A percentile compares a stretch with the other conserved stretches of the same genome.
These are phyloP conservation scores for Magnaporthiopsis poae DNA, from an alignment of 2,329 filamentous ascomycete genomes.

Conservation along the genomic window DNA sequence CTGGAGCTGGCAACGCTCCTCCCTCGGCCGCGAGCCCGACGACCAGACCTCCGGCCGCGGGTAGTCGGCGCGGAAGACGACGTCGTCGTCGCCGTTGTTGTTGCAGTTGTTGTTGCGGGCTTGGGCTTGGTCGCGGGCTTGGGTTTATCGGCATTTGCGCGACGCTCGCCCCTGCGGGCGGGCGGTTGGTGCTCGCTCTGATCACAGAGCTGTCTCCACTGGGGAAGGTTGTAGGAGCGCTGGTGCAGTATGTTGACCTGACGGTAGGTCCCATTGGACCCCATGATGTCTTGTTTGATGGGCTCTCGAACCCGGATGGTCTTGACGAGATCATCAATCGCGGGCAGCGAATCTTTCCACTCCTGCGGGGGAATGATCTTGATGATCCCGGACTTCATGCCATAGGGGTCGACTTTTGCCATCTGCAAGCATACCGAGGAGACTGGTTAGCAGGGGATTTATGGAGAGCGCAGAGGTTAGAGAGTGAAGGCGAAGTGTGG, in stretches of 20 bases:
- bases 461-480: neutral
- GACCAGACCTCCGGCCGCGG: slow-evolving; percentile 22
- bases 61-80: slow-evolving; percentile 7
- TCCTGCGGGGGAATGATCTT: slow-evolving; percentile 89
- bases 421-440: slow-evolving; percentile 34
- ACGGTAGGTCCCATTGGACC: slow-evolving; percentile 86
- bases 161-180: slow-evolving; percentile 73
- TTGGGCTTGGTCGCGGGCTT: slow-evolving; percentile 32
- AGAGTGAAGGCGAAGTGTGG: neutral
- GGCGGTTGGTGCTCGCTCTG: slow-evolving; percentile 94
- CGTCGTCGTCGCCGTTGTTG: neutral
- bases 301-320: slow-evolving; percentile 89
- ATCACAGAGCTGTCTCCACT: slow-evolving; percentile 89
- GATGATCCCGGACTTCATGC: slow-evolving; percentile 94
- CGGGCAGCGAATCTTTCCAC: slow-evolving; percentile 75
- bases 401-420: slow-evolving; percentile 80
- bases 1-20: slow-evolving; percentile 31
- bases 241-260: slow-evolving; percentile 96
- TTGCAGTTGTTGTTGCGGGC: slow-evolving; percentile 15
- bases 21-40: slow-evolving; percentile 18
- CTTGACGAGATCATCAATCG: slow-evolving; percentile 77
- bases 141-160: slow-evolving; percentile 49
- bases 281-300: slow-evolving; percentile 97
- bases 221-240: slow-evolving; percentile 87
- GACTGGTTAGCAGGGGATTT: neutral